Evolutionary conservation across 306 rosid species (phyloP).

Genomic region (Pyrus pyrifolia): DNA sequence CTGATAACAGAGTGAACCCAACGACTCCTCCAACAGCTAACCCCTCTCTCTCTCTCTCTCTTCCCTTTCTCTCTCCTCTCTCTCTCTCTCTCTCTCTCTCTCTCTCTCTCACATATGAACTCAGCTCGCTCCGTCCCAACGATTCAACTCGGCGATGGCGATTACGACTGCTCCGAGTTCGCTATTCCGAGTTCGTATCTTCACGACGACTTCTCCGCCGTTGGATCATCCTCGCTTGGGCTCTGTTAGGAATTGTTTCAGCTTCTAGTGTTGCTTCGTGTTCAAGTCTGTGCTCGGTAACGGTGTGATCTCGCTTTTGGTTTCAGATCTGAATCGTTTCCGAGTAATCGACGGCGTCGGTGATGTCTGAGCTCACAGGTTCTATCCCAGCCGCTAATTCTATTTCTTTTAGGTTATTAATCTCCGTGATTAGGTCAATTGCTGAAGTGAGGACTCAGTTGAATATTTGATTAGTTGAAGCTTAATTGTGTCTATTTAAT

Average conservation of each 20-base stretch:
- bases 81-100: background rate
- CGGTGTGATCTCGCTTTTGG: slow-evolving; percentile 32
- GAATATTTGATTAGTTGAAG: background rate
- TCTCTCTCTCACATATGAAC: background rate
- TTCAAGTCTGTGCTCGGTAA: slow-evolving; percentile 18
- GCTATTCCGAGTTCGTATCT: slow-evolving; percentile 16
- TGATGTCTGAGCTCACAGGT: slow-evolving; percentile 49
- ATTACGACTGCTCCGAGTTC: slow-evolving; percentile 22
- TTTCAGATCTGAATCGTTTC: slow-evolving; percentile 51
- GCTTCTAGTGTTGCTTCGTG: slow-evolving; percentile 25
- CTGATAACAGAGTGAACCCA: slow-evolving; percentile 6
- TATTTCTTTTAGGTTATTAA: background rate
- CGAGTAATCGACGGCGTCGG: slow-evolving; percentile 33
- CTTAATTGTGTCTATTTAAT: background rate
- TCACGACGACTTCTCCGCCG: slow-evolving; percentile 5
- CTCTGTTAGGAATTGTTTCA: slow-evolving; percentile 10
- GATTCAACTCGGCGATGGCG: slow-evolving; percentile 33
- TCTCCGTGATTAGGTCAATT: background rate
- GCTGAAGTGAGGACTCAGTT: background rate
- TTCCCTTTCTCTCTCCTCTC: background rate
- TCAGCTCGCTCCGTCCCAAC: slow-evolving; percentile 10
- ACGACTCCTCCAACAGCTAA: slow-evolving; percentile 16
- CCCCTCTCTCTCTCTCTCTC: background rate
- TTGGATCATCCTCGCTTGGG: slow-evolving; percentile 28
- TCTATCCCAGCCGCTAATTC: slow-evolving; percentile 30